These are phyloP conservation scores for Puccinellia tenuiflora DNA, from an alignment of 176 grass and related monocot species.

Conservation along the genomic window DNA sequence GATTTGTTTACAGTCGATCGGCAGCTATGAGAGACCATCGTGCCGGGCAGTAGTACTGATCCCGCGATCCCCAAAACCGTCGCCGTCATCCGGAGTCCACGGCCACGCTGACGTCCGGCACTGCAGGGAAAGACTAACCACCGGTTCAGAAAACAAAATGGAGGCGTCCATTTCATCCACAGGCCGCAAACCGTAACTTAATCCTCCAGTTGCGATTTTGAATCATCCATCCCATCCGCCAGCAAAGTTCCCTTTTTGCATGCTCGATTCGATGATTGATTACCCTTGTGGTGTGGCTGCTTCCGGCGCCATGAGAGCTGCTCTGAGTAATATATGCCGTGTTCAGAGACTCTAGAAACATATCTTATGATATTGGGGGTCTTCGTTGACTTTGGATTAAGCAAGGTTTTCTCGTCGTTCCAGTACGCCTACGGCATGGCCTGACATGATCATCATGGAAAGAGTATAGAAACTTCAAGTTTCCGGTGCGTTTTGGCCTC, in stretches of 20 bases:
- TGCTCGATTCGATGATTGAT: not conserved
- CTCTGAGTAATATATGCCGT: not conserved
- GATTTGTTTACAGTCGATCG: not conserved
- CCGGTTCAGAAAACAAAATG: constrained; percentile 15
- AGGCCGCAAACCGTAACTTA: not conserved
- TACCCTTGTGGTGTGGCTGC: not conserved
- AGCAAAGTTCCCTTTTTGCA: constrained; percentile 30
- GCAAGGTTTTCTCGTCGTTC: not conserved
- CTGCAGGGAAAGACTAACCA: not conserved
- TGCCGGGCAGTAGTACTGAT: not conserved
- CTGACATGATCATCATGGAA: not conserved
- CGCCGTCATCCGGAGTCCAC: constrained; percentile 10
- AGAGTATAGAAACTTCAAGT: not conserved
- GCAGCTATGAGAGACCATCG: not conserved
- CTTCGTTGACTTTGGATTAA: constrained; percentile 22
- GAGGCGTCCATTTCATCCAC: not conserved
- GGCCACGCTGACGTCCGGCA: not conserved
- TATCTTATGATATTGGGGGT: not conserved
- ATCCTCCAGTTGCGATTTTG: constrained; percentile 3
- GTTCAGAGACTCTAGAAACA: not conserved
- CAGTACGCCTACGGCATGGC: not conserved
- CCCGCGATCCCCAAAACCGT: not conserved
- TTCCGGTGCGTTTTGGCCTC: not conserved
- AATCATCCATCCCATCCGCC: not conserved
- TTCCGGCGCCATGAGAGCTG: not conserved